Conservation (phyloP, 2,329 filamentous ascomycete species). For the Acrocalymma vagum region DNA sequence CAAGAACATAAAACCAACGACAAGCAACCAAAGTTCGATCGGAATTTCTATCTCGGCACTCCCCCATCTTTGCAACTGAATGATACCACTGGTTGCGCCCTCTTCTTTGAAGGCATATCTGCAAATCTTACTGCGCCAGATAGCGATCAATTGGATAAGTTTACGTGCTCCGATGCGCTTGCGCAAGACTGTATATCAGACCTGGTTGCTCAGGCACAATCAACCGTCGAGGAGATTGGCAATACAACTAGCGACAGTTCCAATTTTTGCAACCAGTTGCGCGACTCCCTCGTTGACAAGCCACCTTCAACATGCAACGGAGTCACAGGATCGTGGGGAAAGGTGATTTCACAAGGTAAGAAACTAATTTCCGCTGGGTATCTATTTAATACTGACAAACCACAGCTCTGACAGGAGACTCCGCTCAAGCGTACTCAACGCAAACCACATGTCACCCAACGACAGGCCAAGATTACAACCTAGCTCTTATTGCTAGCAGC, state of each 20-base stretch:
- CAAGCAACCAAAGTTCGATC: conserved; percentile 4
- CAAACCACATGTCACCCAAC: conserved; percentile 6
- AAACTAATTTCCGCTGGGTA: no score
- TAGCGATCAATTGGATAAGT: neutral
- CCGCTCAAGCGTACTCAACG: neutral
- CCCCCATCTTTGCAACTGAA: conserved; percentile 4
- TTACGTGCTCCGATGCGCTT: conserved; percentile 7
- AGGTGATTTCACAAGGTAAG: conserved; percentile 6
- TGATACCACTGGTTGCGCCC: conserved; percentile 6
- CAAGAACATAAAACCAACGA: conserved; percentile 5
- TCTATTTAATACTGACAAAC: no score
- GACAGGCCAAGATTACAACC: conserved; percentile 8
- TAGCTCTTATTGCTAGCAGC: conserved; percentile 3
- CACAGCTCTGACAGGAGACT: no score
- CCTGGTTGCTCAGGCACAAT: conserved; percentile 6
- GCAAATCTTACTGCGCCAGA: conserved; percentile 1
- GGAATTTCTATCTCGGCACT: conserved; percentile 13
- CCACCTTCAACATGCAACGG: conserved; percentile 7
- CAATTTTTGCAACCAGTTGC: conserved; percentile 5
- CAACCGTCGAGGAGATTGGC: neutral
- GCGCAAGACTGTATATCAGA: conserved; percentile 6
- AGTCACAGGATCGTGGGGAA: conserved; percentile 4
- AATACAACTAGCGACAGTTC: neutral
- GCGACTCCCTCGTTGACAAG: conserved; percentile 2
- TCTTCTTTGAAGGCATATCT: conserved; percentile 11